Conservation (phyloP, 2,329 filamentous ascomycete species). For the Monilinia fructicola region DNA sequence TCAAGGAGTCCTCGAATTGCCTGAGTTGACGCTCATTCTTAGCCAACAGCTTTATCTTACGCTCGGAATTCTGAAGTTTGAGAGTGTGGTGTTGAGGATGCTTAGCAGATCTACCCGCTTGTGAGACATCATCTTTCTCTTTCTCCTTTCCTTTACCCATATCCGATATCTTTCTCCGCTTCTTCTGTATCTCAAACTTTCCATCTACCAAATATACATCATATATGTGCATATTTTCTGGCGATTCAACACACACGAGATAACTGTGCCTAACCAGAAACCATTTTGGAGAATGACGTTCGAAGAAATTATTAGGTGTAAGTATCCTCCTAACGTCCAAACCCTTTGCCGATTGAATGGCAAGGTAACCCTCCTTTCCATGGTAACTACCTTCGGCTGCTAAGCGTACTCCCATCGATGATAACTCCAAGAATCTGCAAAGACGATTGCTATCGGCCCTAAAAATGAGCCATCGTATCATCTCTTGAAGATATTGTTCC, state of each 20-base stretch:
- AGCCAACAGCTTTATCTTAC: conserved; percentile 86
- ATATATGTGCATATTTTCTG: conserved; percentile 97
- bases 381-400: conserved; percentile 96
- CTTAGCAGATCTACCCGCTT: conserved; percentile 41
- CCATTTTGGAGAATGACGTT: conserved; percentile 89
- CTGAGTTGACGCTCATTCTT: conserved; percentile 84
- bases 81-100: conserved; percentile 74
- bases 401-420: conserved; percentile 86
- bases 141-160: conserved; percentile 54
- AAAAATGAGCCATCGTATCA: conserved; percentile 97
- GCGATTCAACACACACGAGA: conserved; percentile 96
- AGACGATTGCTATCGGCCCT: conserved; percentile 91
- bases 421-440: conserved; percentile 94
- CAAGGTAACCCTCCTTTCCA: conserved; percentile 91
- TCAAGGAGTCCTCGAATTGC: conserved; percentile 93
- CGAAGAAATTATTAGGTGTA: conserved; percentile 74
- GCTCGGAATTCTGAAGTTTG: conserved; percentile 85
- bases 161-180: conserved; percentile 58
- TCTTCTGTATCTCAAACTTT: conserved; percentile 78
- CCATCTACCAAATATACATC: conserved; percentile 97
- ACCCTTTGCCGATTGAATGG: conserved; percentile 88
- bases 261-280: conserved; percentile 98
- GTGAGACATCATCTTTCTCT: conserved; percentile 27
- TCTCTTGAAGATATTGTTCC: conserved; percentile 86
- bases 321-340: conserved; percentile 81